Percentiles rank a stretch among this genome's conserved stretches.
Evolutionary conservation across 2,329 filamentous ascomycete species (phyloP).

Genomic region (Beauveria sp.): DNA sequence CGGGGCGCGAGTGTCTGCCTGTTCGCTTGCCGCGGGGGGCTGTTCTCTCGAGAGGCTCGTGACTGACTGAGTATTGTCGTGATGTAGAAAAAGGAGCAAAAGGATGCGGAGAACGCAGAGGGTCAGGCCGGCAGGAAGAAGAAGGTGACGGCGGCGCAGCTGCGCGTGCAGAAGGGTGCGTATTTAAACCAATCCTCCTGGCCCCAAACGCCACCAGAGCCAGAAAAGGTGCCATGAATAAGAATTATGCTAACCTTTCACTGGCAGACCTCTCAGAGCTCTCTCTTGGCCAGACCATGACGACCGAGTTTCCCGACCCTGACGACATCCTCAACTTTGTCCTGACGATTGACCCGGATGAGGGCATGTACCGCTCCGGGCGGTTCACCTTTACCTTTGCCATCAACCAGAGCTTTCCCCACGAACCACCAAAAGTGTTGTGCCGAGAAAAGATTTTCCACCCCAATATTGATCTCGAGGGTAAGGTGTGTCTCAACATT

Average conservation of each 20-base stretch:
- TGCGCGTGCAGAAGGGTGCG: conserved; percentile 89
- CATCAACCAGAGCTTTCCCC: conserved; percentile 92
- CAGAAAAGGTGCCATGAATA: neutral
- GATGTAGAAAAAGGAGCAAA: conserved; percentile 86
- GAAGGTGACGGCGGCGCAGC: conserved; percentile 93
- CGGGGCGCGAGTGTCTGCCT: neutral
- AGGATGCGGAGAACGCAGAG: conserved; percentile 82
- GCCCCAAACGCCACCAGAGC: neutral
- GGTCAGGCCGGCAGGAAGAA: conserved; percentile 80
- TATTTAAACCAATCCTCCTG: neutral
- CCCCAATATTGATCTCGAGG: conserved; percentile 95
- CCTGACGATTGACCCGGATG: conserved; percentile 75
- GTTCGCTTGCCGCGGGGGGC: neutral
- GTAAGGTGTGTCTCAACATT: conserved; percentile 97
- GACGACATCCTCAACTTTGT: conserved; percentile 82
- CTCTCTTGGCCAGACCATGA: conserved; percentile 71
- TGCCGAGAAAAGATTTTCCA: conserved; percentile 99
- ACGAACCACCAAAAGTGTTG: conserved; percentile 94
- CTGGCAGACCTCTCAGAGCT: conserved; percentile 69
- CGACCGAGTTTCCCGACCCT: conserved; percentile 70
- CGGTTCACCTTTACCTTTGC: conserved; percentile 83
- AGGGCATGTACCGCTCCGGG: conserved; percentile 81
- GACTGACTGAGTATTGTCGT: conserved; percentile 22
- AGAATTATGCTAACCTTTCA: neutral
- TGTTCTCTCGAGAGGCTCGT: neutral